Conservation (phyloP, 1,284 basidiomycete species). For the Ustilago trichophora region DNA sequence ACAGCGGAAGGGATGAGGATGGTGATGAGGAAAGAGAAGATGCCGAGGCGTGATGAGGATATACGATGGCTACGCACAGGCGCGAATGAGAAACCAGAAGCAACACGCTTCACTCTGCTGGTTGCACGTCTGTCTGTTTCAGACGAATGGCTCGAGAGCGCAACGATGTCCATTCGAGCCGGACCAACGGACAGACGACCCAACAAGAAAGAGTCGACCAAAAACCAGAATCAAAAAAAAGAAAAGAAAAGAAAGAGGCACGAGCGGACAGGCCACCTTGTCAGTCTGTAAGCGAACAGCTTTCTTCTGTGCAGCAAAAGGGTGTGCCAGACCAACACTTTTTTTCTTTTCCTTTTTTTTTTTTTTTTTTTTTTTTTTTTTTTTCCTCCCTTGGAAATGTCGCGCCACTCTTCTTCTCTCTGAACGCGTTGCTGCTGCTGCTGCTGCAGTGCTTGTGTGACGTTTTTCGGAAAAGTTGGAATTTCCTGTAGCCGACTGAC, state of each 20-base stretch:
- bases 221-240: background rate
- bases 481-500: too few species aligned
- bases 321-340: slow-evolving; percentile 23
- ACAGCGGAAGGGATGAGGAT: slow-evolving; percentile 17
- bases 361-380: too few species aligned
- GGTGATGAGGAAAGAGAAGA: slow-evolving; percentile 11
- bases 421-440: too few species aligned
- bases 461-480: too few species aligned
- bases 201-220: background rate
- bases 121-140: too few species aligned
- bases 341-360: background rate
- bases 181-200: too few species aligned
- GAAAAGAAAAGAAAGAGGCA: background rate
- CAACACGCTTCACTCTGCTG: too few species aligned
- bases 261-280: background rate
- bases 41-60: background rate
- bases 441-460: too few species aligned
- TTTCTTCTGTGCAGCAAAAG: slow-evolving; percentile 8
- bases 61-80: slow-evolving; percentile 10
- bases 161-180: too few species aligned
- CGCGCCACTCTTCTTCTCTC: background rate
- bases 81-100: background rate
- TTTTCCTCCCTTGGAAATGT: too few species aligned
- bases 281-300: background rate
- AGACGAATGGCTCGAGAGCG: too few species aligned